Conservation (phyloP, 2,329 filamentous ascomycete species). For the Botrytis fabae region DNA sequence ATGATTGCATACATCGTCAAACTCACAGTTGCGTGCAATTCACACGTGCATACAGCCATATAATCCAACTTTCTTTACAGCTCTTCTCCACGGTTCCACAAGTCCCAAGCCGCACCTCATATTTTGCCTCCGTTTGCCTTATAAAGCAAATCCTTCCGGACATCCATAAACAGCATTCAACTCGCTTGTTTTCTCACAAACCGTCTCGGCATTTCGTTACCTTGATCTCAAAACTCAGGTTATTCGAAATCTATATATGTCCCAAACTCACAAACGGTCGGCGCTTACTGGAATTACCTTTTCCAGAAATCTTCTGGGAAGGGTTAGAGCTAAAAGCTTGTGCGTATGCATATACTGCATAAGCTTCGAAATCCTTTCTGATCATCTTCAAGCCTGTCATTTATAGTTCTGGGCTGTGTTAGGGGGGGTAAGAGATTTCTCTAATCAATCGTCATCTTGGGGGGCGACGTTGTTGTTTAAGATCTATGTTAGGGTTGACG, state of each 20-base stretch:
- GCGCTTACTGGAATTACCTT: background rate
- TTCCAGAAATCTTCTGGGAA: background rate
- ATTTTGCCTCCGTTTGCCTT: background rate
- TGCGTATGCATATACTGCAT: background rate
- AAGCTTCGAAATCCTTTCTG: background rate
- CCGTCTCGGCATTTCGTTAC: background rate
- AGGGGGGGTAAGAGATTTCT: background rate
- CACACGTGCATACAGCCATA: background rate
- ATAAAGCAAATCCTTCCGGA: background rate
- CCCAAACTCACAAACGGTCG: background rate
- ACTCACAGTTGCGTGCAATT: background rate
- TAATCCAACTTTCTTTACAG: background rate
- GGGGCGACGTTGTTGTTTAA: background rate
- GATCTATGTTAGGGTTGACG: background rate
- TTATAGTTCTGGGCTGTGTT: background rate
- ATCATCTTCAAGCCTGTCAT: background rate
- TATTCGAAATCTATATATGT: background rate
- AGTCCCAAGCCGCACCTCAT: background rate
- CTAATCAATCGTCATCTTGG: background rate
- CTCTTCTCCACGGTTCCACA: background rate
- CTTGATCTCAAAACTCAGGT: background rate
- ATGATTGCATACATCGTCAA: slow-evolving; percentile 6
- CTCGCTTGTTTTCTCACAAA: background rate
- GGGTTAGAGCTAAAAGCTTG: background rate
- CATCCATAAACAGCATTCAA: slow-evolving; percentile 3